phyloP scores from a whole-genome alignment of 768 basidiomycete genomes.

The Boletus rubescentipes region DNA sequence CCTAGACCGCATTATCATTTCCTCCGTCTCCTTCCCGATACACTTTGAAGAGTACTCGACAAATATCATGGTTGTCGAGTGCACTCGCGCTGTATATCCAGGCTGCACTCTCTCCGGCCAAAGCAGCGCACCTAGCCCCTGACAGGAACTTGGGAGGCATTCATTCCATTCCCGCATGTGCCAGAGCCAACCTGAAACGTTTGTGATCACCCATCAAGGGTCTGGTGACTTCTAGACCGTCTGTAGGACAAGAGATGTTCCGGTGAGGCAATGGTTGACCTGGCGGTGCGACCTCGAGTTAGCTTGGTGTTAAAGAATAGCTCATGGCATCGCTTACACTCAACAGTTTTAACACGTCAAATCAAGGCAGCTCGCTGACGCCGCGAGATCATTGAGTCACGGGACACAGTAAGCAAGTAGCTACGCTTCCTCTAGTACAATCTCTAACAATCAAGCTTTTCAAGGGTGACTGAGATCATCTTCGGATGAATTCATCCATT shows the following conservation, averaged over 20 bases:
- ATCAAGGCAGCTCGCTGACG: too few species aligned
- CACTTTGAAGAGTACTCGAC: too few species aligned
- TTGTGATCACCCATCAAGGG: neutral
- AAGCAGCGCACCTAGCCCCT: neutral
- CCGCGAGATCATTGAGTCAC: neutral
- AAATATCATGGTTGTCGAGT: neutral
- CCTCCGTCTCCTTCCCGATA: neutral
- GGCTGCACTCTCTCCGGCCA: neutral
- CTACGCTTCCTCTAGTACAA: neutral
- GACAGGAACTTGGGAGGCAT: neutral
- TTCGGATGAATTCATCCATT: constrained; percentile 70
- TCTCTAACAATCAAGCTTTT: neutral
- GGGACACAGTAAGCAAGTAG: neutral
- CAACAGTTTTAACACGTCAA: neutral
- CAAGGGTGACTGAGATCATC: constrained; percentile 42
- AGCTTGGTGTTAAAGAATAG: neutral
- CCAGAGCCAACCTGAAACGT: neutral
- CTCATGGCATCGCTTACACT: neutral
- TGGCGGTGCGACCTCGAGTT: neutral
- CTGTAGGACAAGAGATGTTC: neutral
- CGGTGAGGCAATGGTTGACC: neutral
- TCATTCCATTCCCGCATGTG: neutral
- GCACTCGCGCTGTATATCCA: neutral
- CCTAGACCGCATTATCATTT: neutral
- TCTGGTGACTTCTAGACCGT: neutral